Conservation (phyloP, 1,139 yeast species). For the Protomyces inundatus region DNA sequence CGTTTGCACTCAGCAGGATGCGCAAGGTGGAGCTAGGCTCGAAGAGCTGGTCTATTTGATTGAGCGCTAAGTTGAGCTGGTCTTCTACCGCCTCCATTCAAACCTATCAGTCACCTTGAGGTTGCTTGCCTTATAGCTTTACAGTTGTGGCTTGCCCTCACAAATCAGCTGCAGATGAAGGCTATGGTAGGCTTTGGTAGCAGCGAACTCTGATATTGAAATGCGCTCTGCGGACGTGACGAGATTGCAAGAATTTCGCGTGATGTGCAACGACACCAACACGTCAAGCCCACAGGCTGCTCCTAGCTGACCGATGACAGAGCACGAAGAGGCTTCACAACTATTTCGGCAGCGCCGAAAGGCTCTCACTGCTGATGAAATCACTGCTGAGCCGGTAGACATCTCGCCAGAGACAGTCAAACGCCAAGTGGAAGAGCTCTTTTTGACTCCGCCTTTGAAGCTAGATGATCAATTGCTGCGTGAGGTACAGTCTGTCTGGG, state of each 20-base stretch:
- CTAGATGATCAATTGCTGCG: neutral
- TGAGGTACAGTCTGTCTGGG: neutral
- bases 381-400: neutral
- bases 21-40: constrained; percentile 15
- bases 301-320: neutral
- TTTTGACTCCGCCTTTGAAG: neutral
- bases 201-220: no score
- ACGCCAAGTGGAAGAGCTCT: neutral
- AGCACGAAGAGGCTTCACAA: neutral
- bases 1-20: neutral
- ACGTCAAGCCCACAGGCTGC: no score
- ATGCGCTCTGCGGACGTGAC: no score
- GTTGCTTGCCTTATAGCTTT: no score
- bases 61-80: neutral
- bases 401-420: neutral
- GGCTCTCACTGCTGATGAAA: neutral
- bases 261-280: no score
- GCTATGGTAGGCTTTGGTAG: no score
- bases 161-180: no score
- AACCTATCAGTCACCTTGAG: neutral
- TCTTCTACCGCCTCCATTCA: neutral
- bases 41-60: constrained; percentile 8
- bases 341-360: neutral
- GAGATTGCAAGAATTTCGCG: no score
- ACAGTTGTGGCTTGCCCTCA: no score